Evolutionary conservation across 306 rosid species (phyloP).

Genomic region (Boehmeria nivea): DNA sequence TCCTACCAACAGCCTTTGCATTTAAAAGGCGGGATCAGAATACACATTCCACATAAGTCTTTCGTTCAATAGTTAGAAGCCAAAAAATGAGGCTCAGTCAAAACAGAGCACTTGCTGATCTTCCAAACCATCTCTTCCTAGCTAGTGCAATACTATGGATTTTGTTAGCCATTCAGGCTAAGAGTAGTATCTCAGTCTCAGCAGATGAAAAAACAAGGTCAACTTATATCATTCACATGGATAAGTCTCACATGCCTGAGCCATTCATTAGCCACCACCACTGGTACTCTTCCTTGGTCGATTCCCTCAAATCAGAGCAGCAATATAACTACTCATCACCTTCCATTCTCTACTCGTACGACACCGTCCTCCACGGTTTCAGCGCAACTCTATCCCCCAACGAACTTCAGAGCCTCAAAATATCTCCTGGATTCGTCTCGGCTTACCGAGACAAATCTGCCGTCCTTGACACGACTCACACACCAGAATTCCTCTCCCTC

Average conservation of each 20-base stretch:
- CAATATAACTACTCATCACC: background rate
- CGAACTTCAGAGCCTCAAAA: conserved; percentile 11
- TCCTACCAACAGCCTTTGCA: no score
- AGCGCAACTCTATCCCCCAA: conserved; percentile 13
- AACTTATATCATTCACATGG: conserved; percentile 24
- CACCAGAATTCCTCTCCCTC: conserved; percentile 22
- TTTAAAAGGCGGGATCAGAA: no score
- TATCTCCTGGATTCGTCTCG: conserved; percentile 15
- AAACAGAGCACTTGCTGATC: no score
- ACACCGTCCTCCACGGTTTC: conserved; percentile 28
- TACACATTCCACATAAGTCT: no score
- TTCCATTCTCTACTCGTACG: conserved; percentile 24
- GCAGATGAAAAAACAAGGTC: background rate
- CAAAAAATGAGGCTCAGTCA: no score
- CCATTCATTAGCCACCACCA: conserved; percentile 19
- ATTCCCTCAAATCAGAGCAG: conserved; percentile 12
- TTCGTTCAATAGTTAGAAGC: no score
- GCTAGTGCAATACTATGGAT: no score
- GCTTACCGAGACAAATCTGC: conserved; percentile 18
- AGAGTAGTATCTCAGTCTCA: no score
- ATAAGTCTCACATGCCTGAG: conserved; percentile 23
- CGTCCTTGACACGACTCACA: conserved; percentile 26
- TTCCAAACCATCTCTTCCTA: no score
- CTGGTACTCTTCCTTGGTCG: conserved; percentile 35
- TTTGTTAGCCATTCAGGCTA: no score